These are phyloP conservation scores for Lathyrus oleraceus DNA, from an alignment of 306 rosid genomes.

Conservation along the genomic window DNA sequence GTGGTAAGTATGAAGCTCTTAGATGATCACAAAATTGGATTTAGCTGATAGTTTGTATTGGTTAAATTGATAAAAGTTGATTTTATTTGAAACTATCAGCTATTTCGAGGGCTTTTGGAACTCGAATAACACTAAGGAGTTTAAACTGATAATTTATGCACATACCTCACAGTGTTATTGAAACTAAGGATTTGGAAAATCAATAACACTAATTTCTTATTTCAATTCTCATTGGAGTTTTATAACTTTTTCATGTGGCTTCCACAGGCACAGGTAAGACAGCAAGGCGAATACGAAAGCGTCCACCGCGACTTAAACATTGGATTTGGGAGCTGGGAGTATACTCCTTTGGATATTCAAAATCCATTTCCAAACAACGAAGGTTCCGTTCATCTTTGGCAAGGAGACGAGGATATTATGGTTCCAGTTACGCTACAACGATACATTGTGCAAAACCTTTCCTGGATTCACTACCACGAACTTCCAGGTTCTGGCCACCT, in stretches of 20 bases:
- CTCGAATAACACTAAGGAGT: too few species aligned
- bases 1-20: constrained; percentile 35
- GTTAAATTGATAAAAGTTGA: constrained; percentile 1
- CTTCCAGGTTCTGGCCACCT: constrained; percentile 73
- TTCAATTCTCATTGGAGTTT: too few species aligned
- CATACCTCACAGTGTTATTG: too few species aligned
- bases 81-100: too few species aligned
- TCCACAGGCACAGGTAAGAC: constrained; percentile 56
- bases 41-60: constrained; percentile 24
- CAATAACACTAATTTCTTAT: too few species aligned
- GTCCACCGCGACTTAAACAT: constrained; percentile 61
- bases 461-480: constrained; percentile 89
- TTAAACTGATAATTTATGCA: too few species aligned
- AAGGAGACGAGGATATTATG: constrained; percentile 71
- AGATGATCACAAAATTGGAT: constrained; percentile 5
- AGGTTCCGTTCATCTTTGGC: constrained; percentile 85
- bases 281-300: constrained; percentile 71
- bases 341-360: constrained; percentile 66
- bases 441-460: constrained; percentile 61
- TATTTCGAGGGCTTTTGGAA: too few species aligned
- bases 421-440: constrained; percentile 62
- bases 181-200: too few species aligned
- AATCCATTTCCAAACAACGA: constrained; percentile 74
- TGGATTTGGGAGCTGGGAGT: constrained; percentile 85
- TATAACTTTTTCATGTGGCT: constrained; percentile 21